Base-by-base conservation (phyloP, 805 yeast species). In the Naumovozyma baii region DNA sequence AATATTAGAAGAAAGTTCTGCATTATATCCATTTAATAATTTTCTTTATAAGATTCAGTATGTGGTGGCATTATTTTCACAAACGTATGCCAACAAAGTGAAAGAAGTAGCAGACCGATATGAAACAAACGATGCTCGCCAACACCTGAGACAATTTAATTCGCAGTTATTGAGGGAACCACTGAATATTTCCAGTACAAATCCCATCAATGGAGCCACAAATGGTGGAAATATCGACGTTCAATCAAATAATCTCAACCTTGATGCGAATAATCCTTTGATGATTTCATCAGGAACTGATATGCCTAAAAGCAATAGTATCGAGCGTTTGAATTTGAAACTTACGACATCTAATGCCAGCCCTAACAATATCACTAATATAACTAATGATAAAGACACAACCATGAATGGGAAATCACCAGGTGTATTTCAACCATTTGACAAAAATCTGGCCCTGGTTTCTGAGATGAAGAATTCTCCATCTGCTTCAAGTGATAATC, bases 81-180 rank as follows among this genome's bases (percentile, higher is more conserved):
- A 77, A 49, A 77, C 83, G 0, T 79, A 78, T 53, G 69, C 73
- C 1, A 69, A 70, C 29, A 81, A 77, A 54, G 68, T 78, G 41
- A 57, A 56, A 25, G 50, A 48, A 5, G 39, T 49, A n/a, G 44
- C 48, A 29, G 44, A 41, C 18, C 30, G 20, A 4, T 22, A 31
- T 26, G 40, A 39, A 18, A 22, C 30, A 9, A 29, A 29, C 14
- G 15, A n/a, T 10, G 13, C 14, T 29, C 14, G 14, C 5, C 5
- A 29, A 8, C 5, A 8, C 13, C 5, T 8, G 13, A 29, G 13
- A 5, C 42, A 35, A 28, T 28, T 39, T 17, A 39, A 39, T 31
- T 38, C 42, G 15, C 25, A 25, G 17, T 18, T 39, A n/a, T 18
- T 39, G n/a, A 9, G 31, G 26, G 26, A 22, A 22, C 26, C 26